Base-by-base conservation (phyloP, 495 filamentous ascomycete genomes). In the Aspergillus campestris region DNA sequence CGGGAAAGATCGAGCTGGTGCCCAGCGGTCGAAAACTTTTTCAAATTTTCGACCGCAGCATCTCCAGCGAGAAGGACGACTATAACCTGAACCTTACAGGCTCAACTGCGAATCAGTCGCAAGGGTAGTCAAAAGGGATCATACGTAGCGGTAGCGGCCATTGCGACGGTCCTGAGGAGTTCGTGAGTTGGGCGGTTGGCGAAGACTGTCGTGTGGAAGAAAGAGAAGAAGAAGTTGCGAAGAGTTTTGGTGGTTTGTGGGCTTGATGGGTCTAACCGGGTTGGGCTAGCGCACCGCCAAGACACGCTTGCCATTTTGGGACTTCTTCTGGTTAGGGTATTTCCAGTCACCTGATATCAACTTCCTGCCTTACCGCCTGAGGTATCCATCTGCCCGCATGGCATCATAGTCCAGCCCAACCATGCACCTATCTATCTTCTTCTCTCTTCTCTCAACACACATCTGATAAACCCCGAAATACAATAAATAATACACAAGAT, bases 1-100 rank as follows among this genome's bases (percentile, higher is more conserved):
- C 58, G 62, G 74, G 85, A 89, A 74, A 64, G 62, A 86, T 89
- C 85, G 84, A 89, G 84, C 86, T 88, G 84, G 82, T 72, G 69
- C 77, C 67, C 56, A 69, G 63, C 71, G 66, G 68, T 58, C 58
- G 45, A 24, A 24, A 24, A 24, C 18, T 24, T 24, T 24, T 24
- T 24, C 18, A 24, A 24, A 24, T 50, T 51, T 50, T 48, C 46
- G 55, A 52, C 60, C 58, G 69, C 65, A 66, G 72, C 71, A 68
- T 65, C 59, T 73, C 82, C 82, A 87, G 83, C 82, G 82, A 86
- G 80, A 82, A 81, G 79, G 74, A 81, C 76, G 78, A 80, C 80
- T 81, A 85, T 81, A 77, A 61, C 72, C 72, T 67, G 69, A 67
- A 67, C 60, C 67, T 72, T 70, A 72, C 72, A 71, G 70, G 62